These are phyloP conservation scores for Suhomyces faveliae DNA, from an alignment of 805 yeast genomes.

Conservation along the genomic window DNA sequence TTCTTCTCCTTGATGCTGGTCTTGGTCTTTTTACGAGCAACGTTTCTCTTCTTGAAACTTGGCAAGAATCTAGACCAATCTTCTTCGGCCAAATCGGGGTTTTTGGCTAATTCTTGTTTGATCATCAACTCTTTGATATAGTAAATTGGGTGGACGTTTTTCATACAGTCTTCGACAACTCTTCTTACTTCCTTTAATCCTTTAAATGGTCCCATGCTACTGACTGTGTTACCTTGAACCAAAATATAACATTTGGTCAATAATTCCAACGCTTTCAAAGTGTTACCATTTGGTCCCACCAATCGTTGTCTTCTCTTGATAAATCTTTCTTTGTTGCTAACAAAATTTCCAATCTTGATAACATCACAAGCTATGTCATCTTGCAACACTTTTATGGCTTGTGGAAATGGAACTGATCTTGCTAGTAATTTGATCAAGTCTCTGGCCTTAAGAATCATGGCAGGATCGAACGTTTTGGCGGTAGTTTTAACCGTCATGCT, in stretches of 20 bases:
- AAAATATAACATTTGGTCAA: conserved; percentile 93
- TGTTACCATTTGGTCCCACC: conserved; percentile 96
- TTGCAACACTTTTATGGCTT: conserved; percentile 85
- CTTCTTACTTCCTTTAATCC: conserved; percentile 91
- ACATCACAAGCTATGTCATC: conserved; percentile 96
- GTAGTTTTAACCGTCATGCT: conserved; percentile 97
- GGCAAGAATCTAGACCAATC: conserved; percentile 98
- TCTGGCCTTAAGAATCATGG: conserved; percentile 88
- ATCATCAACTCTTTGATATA: conserved; percentile 97
- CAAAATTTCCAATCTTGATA: conserved; percentile 88
- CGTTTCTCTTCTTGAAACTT: conserved; percentile 93
- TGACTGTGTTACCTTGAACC: conserved; percentile 96
- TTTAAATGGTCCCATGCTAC: conserved; percentile 94
- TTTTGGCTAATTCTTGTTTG: conserved; percentile 89
- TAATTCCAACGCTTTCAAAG: conserved; percentile 90
- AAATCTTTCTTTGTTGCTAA: conserved; percentile 87
- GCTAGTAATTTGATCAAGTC: conserved; percentile 92
- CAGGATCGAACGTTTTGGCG: conserved; percentile 93
- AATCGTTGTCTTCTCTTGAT: conserved; percentile 93
- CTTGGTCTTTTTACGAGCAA: conserved; percentile 87
- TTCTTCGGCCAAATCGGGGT: conserved; percentile 92
- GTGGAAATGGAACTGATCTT: conserved; percentile 95
- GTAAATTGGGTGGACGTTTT: conserved; percentile 94
- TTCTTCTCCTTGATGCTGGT: conserved; percentile 64
- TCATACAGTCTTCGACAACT: conserved; percentile 97